Percentiles rank a stretch among this genome's conserved stretches.
phyloP scores from a whole-genome alignment of 202 grass and related monocot genomes.

The Zizania palustris region DNA sequence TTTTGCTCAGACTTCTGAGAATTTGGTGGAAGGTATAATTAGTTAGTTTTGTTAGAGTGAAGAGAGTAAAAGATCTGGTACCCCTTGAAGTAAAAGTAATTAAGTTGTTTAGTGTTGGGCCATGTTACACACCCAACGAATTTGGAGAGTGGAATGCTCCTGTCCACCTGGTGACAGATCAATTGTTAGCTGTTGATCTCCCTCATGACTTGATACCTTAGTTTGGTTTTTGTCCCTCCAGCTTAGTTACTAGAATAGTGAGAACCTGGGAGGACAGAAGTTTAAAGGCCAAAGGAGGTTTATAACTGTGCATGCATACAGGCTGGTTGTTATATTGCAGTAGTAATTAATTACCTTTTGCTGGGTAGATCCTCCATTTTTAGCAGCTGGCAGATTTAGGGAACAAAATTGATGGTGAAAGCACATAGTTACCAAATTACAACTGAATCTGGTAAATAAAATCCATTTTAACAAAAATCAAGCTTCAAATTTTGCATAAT shows the following conservation, averaged over 20 bases:
- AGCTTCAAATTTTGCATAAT: not conserved
- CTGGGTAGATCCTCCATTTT: not conserved
- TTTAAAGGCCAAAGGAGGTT: not conserved
- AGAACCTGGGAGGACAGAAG: not conserved
- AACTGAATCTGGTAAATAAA: not conserved
- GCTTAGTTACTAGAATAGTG: not conserved
- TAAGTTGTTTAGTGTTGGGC: conserved; percentile 18
- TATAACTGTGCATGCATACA: not conserved
- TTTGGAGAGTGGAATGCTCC: not conserved
- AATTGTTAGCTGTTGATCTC: not conserved
- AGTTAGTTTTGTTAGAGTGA: not conserved
- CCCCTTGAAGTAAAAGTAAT: conserved; percentile 27
- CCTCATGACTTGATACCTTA: not conserved
- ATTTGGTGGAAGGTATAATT: not conserved
- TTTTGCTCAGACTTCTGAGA: not conserved
- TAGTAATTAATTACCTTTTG: not conserved
- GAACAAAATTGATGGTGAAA: not conserved
- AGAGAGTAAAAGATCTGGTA: not conserved
- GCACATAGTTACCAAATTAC: not conserved
- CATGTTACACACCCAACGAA: not conserved
- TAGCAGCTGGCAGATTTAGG: not conserved
- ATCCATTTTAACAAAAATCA: not conserved
- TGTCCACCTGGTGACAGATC: not conserved
- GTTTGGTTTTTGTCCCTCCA: not conserved
- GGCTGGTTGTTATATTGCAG: not conserved